Conservation (phyloP, 352 stramenopile species). For the Globisporangium iwayamae region DNA sequence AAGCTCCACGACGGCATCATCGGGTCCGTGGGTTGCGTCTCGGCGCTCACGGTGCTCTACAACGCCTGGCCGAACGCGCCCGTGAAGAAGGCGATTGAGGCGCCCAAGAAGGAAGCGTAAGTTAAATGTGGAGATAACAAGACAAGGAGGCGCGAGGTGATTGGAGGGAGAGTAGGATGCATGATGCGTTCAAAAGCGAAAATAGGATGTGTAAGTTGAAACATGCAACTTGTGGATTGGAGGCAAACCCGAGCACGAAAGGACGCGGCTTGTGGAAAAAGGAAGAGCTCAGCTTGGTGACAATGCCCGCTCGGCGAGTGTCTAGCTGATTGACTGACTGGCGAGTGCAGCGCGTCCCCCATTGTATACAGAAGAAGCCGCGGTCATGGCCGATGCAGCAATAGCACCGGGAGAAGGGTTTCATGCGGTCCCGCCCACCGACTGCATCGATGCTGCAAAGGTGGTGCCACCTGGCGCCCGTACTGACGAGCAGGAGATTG, state of each 20-base stretch:
- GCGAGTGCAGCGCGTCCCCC: background rate
- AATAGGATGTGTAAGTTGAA: background rate
- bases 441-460: background rate
- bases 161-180: no score
- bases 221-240: background rate
- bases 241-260: background rate
- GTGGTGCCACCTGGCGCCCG: background rate
- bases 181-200: no score
- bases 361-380: background rate
- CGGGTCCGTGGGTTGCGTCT: constrained; percentile 73
- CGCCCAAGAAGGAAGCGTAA: constrained; percentile 16
- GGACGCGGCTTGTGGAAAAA: constrained; percentile 4
- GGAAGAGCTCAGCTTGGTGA: background rate
- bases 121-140: background rate
- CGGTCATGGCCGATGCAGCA: background rate
- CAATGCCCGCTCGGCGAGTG: background rate
- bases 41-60: constrained; percentile 80
- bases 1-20: constrained; percentile 87
- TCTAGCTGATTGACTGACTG: background rate
- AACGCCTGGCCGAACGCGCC: constrained; percentile 68
- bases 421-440: background rate
- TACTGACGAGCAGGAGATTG: constrained; percentile 48
- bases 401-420: background rate
- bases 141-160: no score
- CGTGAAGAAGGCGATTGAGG: constrained; percentile 16